phyloP scores from a whole-genome alignment of 768 basidiomycete species.

The Serendipita sp. region DNA sequence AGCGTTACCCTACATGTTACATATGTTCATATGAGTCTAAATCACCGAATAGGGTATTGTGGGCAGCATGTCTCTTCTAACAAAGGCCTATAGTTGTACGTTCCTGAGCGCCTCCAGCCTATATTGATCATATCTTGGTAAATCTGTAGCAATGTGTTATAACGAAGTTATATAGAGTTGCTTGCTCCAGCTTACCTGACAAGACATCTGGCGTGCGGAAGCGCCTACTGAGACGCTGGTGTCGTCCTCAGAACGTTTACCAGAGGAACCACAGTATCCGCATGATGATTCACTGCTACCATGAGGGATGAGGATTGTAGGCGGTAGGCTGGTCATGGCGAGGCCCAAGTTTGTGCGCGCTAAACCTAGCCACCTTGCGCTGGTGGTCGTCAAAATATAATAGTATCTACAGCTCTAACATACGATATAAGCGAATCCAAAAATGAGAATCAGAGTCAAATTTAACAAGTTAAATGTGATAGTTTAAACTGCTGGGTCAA shows the following conservation, averaged over 20 bases:
- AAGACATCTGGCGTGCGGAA: slow-evolving; percentile 7
- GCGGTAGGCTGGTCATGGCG: neutral
- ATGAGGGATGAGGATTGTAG: neutral
- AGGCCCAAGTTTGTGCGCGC: neutral
- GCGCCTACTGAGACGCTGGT: slow-evolving; percentile 7
- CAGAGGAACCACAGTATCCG: slow-evolving; percentile 51
- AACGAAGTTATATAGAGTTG: neutral
- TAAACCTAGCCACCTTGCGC: neutral
- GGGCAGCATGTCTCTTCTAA: slow-evolving; percentile 74
- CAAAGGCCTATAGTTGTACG: slow-evolving; percentile 79
- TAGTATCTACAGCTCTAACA: no score
- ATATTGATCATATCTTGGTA: slow-evolving; percentile 75
- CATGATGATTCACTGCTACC: slow-evolving; percentile 26
- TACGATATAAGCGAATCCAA: no score
- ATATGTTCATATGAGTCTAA: slow-evolving; percentile 9
- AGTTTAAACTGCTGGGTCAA: no score
- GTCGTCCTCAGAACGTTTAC: slow-evolving; percentile 15
- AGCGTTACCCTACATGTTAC: slow-evolving; percentile 15
- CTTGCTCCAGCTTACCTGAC: neutral
- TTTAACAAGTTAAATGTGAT: no score
- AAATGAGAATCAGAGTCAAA: no score
- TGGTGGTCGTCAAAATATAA: no score
- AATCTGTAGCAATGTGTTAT: slow-evolving; percentile 25
- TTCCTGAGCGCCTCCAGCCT: slow-evolving; percentile 73
- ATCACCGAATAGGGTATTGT: slow-evolving; percentile 82